Evolutionary conservation across 345 rosid species (phyloP).

Genomic region (Rhizophora mangle): DNA sequence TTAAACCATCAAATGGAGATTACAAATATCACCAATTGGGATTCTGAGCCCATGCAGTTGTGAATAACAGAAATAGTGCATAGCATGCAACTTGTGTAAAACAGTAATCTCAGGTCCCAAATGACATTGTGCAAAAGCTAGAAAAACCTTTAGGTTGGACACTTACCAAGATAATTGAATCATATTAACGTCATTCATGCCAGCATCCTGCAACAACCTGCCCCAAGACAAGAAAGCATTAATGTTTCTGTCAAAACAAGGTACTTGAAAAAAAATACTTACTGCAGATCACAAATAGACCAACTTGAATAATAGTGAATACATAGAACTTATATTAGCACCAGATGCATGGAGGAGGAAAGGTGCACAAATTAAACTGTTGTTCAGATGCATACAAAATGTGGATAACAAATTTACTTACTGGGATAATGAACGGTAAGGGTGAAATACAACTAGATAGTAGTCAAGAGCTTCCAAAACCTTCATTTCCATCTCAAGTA

Average conservation of each 20-base stretch:
- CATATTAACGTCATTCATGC: slow-evolving; percentile 61
- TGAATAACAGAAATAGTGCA: no score
- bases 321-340: not conserved
- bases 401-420: slow-evolving; percentile 33
- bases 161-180: slow-evolving; percentile 80
- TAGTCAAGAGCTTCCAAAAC: slow-evolving; percentile 88
- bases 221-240: not conserved
- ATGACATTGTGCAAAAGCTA: slow-evolving; percentile 10
- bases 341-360: not conserved
- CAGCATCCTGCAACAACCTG: slow-evolving; percentile 87
- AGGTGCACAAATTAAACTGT: not conserved
- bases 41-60: no score
- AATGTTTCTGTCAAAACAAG: not conserved
- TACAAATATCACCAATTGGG: no score
- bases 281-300: not conserved
- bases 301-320: not conserved
- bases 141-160: not conserved
- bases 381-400: slow-evolving; percentile 1
- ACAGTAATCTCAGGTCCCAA: no score
- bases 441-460: slow-evolving; percentile 92
- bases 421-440: slow-evolving; percentile 82
- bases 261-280: not conserved
- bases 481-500: slow-evolving; percentile 98
- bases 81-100: no score
- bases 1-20: no score